Conservation (phyloP, 2,329 filamentous ascomycete species). For the Emericellopsis atlantica region DNA sequence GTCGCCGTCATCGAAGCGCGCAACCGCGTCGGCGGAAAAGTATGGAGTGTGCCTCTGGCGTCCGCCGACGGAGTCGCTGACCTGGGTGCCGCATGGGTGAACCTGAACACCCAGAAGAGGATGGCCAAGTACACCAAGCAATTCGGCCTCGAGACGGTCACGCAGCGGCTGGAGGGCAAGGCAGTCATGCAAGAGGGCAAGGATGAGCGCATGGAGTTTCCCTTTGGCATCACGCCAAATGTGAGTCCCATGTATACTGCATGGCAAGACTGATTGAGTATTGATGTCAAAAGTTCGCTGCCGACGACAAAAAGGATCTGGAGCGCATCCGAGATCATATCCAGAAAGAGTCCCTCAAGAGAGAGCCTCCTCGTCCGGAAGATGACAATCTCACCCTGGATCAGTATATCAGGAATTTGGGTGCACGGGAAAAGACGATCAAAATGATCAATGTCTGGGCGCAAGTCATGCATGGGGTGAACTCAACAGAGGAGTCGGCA, state of each 20-base stretch:
- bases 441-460: slow-evolving; percentile 23
- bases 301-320: slow-evolving; percentile 18
- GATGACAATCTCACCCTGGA: slow-evolving; percentile 20
- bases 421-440: slow-evolving; percentile 13
- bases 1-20: slow-evolving; percentile 11
- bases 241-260: slow-evolving; percentile 5
- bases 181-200: slow-evolving; percentile 15
- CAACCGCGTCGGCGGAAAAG: slow-evolving; percentile 6
- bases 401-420: slow-evolving; percentile 19
- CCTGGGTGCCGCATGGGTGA: slow-evolving; percentile 9
- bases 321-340: slow-evolving; percentile 20
- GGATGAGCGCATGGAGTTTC: slow-evolving; percentile 12
- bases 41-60: slow-evolving; percentile 5
- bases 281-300: slow-evolving; percentile 10
- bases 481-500: slow-evolving; percentile 20
- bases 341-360: slow-evolving; percentile 16
- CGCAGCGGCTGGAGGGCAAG: slow-evolving; percentile 15
- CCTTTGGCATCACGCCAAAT: slow-evolving; percentile 17
- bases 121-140: slow-evolving; percentile 18
- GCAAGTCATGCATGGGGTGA: slow-evolving; percentile 21
- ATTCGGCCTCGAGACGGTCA: slow-evolving; percentile 15
- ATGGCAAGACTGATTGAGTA: background rate
- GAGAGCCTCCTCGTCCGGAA: slow-evolving; percentile 6
- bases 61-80: slow-evolving; percentile 5
- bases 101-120: slow-evolving; percentile 15